A percentile compares a stretch with the other conserved stretches of the same genome.
Evolutionary conservation across 192 early-diverging fungal species (phyloP).

Genomic region (Thoreauomyces humboldtii): DNA sequence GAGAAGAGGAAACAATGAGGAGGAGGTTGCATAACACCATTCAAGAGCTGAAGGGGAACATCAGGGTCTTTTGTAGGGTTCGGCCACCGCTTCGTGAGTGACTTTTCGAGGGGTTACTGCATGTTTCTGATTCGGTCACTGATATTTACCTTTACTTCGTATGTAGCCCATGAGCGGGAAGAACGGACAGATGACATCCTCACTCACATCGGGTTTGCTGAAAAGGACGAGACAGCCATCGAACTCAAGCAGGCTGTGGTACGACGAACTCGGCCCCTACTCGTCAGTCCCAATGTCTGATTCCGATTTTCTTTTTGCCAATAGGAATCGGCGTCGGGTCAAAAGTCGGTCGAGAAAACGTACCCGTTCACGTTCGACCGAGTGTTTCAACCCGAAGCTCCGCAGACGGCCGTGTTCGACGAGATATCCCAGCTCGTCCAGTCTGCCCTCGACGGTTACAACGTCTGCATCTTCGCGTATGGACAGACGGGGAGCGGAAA

Average conservation of each 20-base stretch:
- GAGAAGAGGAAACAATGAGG: constrained; percentile 75
- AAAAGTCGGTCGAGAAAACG: constrained; percentile 54
- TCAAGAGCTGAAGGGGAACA: constrained; percentile 95
- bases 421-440: constrained; percentile 97
- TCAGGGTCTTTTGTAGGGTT: constrained; percentile 94
- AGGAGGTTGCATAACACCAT: constrained; percentile 86
- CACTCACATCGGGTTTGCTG: constrained; percentile 52
- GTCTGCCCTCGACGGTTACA: constrained; percentile 92
- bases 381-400: constrained; percentile 69
- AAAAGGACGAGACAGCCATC: constrained; percentile 66
- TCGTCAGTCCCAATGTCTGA: too few species aligned
- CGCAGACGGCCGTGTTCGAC: constrained; percentile 81
- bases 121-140: too few species aligned
- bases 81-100: constrained; percentile 63
- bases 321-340: constrained; percentile 42
- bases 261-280: not conserved
- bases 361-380: constrained; percentile 84
- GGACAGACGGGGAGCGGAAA: constrained; percentile 96
- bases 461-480: constrained; percentile 97
- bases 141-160: too few species aligned
- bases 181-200: constrained; percentile 16
- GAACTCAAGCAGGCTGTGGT: constrained; percentile 66
- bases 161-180: constrained; percentile 28
- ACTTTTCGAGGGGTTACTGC: not conserved
- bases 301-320: constrained; percentile 9